Conservation (phyloP, 257 asterid genomes). For the Primulina eburnea region DNA sequence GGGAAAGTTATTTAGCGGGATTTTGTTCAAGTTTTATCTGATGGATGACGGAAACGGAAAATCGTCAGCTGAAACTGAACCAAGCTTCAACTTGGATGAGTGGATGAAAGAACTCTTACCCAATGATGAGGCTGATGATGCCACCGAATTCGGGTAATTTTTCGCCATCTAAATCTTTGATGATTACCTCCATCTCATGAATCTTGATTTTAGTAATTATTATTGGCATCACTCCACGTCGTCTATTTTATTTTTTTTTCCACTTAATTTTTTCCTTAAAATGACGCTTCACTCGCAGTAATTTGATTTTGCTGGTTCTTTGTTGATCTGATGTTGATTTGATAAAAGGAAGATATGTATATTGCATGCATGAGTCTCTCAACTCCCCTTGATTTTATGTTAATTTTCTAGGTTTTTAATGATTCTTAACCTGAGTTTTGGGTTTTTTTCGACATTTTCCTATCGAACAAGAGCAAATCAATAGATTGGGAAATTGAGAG, state of each 20-base stretch:
- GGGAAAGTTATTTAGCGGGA: too few species aligned
- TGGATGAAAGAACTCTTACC: not conserved
- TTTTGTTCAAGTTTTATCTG: too few species aligned
- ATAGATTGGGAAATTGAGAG: not conserved
- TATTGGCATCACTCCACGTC: too few species aligned
- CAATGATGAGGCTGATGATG: not conserved
- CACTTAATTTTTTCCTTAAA: not conserved
- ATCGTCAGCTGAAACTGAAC: not conserved
- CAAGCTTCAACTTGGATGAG: not conserved
- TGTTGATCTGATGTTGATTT: not conserved
- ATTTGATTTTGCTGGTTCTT: not conserved
- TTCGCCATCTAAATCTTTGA: too few species aligned
- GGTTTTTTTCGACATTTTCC: not conserved
- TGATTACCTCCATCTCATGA: not conserved
- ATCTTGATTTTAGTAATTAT: not conserved
- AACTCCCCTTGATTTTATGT: not conserved
- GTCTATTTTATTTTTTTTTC: not conserved
- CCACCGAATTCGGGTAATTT: not conserved
- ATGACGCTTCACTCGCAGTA: not conserved
- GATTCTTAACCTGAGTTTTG: not conserved
- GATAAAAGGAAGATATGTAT: not conserved
- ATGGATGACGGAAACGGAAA: not conserved
- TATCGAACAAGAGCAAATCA: not conserved
- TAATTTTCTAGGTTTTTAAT: not conserved
- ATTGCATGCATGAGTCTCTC: not conserved